Conservation (phyloP, 2,329 filamentous ascomycete genomes). For the Fusarium sp. region DNA sequence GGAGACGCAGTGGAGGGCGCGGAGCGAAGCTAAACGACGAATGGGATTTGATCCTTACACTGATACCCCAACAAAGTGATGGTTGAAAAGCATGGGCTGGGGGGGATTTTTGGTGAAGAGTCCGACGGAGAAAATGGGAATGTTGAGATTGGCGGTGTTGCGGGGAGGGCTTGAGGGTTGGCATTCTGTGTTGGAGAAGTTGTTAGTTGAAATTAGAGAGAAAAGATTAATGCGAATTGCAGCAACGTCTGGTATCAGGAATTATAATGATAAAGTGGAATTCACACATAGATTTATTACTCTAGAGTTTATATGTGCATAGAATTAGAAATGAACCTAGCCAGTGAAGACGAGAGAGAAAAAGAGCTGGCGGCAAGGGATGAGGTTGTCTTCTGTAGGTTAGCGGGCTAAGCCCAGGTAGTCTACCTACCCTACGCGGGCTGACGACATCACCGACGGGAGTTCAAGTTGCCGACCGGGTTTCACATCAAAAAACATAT, state of each 20-base stretch:
- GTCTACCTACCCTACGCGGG: not conserved
- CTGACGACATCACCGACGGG: conserved; percentile 30
- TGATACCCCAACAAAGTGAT: conserved; percentile 50
- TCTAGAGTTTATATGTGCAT: not conserved
- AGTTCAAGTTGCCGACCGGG: not conserved
- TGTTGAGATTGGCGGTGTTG: conserved; percentile 10
- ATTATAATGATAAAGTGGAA: not conserved
- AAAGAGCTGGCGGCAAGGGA: not conserved
- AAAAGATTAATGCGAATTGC: not conserved
- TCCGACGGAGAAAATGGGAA: conserved; percentile 4
- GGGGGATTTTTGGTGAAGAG: conserved; percentile 1
- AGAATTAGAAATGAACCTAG: not conserved
- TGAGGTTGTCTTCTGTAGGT: not conserved
- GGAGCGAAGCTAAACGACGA: conserved; percentile 56
- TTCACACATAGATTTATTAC: not conserved
- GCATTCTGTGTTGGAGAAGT: not conserved
- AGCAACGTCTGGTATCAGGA: not conserved
- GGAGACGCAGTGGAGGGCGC: conserved; percentile 54
- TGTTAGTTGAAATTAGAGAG: not conserved
- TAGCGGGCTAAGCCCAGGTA: not conserved
- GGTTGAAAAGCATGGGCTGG: not conserved
- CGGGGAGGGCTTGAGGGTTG: not conserved
- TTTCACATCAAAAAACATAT: conserved; percentile 21
- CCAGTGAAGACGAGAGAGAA: not conserved
- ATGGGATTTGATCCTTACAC: conserved; percentile 66